phyloP scores from a whole-genome alignment of 139 green algal genomes.

The Tetratostichococcus sp. region DNA sequence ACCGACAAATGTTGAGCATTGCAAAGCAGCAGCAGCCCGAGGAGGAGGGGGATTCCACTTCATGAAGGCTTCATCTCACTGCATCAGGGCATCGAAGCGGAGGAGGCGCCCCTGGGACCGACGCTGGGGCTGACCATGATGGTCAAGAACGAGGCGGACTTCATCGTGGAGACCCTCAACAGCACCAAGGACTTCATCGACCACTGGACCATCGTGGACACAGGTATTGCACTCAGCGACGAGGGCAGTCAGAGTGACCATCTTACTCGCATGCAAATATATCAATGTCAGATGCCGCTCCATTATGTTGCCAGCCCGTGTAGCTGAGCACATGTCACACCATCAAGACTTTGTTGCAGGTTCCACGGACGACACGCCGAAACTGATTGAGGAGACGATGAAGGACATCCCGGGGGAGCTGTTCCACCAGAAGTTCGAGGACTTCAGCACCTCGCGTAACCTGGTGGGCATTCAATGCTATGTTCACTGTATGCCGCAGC shows the following conservation, averaged over 20 bases:
- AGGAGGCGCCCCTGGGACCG: neutral
- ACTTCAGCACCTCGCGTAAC: neutral
- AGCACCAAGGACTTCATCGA: neutral
- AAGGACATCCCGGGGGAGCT: neutral
- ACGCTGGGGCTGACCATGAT: neutral
- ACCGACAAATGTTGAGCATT: no score
- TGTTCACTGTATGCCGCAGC: no score
- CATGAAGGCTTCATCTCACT: no score
- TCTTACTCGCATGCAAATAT: no score
- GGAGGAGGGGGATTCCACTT: no score
- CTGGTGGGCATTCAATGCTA: neutral
- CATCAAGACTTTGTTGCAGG: neutral
- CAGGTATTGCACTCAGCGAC: no score
- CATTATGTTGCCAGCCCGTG: no score
- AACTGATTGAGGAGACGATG: neutral
- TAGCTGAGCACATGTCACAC: no score
- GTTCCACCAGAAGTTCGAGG: neutral
- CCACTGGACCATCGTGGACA: neutral
- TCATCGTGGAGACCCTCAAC: neutral
- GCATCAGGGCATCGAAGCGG: neutral
- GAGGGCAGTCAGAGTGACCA: no score
- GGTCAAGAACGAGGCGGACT: conserved; percentile 1
- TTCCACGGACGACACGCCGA: neutral
- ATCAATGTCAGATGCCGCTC: no score
- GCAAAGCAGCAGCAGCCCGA: no score